Conservation (phyloP, 2,329 filamentous ascomycete species). For the Penicillium vulpinum region DNA sequence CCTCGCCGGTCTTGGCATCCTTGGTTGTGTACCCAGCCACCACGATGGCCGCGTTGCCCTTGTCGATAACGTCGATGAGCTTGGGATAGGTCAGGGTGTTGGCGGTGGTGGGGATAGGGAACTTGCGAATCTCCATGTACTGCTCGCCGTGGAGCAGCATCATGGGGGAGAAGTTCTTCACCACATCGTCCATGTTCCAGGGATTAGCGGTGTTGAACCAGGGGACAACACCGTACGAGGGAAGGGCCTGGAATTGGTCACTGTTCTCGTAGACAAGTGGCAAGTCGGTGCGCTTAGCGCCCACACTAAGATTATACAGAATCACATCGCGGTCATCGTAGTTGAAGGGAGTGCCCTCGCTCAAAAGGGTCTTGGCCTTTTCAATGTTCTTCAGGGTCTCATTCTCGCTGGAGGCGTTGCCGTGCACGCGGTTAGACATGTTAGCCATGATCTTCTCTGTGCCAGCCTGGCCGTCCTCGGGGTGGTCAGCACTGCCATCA, state of each 20-base stretch:
- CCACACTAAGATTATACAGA: constrained; percentile 93
- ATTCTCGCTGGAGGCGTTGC: constrained; percentile 53
- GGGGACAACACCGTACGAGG: constrained; percentile 96
- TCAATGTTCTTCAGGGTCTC: constrained; percentile 74
- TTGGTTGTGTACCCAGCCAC: constrained; percentile 79
- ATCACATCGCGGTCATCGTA: constrained; percentile 87
- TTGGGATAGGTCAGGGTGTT: constrained; percentile 73
- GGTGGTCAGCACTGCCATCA: constrained; percentile 82
- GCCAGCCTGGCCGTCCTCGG: constrained; percentile 73
- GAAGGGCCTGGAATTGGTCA: constrained; percentile 89
- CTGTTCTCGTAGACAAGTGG: constrained; percentile 85
- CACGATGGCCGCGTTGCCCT: constrained; percentile 83
- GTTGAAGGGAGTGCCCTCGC: constrained; percentile 72
- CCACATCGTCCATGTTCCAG: constrained; percentile 76
- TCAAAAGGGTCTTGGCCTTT: constrained; percentile 69
- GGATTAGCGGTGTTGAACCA: constrained; percentile 81
- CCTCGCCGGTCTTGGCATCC: constrained; percentile 79
- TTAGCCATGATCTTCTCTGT: constrained; percentile 81
- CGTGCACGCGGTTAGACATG: constrained; percentile 70
- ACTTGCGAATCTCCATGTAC: constrained; percentile 91
- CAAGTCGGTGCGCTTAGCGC: constrained; percentile 86
- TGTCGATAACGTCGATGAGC: constrained; percentile 93
- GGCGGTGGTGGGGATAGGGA: constrained; percentile 82
- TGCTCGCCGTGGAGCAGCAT: constrained; percentile 99
- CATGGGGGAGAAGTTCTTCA: constrained; percentile 97